Evolutionary conservation across 352 stramenopile species (phyloP), one percentile per base, ranked within the genome.

Genomic region (Phytophthora capsici): DNA sequence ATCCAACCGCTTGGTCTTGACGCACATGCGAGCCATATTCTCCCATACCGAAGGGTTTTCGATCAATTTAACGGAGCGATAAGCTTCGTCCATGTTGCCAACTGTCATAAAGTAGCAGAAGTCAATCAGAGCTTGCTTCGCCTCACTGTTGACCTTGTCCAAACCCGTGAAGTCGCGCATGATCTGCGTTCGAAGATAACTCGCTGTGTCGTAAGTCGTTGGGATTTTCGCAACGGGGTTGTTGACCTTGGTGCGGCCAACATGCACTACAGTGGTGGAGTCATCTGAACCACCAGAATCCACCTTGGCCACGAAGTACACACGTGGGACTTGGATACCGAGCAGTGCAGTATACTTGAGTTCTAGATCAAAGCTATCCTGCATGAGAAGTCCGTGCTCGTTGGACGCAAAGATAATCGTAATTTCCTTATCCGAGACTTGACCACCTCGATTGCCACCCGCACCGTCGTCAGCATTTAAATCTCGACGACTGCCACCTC

Each of bases 21-120:
- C 92, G 69, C 95, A 98, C 86, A 98, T 98, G 47, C 96, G 88
- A 16, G 94, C 95, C 90, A 99, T 98, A 69, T 98, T 98, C 52
- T 97, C 89, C 96, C 96, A 99, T 22, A 98, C 96, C 0, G 82
- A 91, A 14, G 89, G 68, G 58, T 92, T 98, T 44, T 97, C 84
- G 61, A 99, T 97, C 20, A 97, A 75, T 70, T 97, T 94, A 13
- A 99, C 90, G 0, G 89, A 94, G 4, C 89, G 78, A 58, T 98
- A 98, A 1, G 95, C 95, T 64, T 98, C 92, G 75, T 99, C 96
- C 89, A 98, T 97, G 69, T 98, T 98, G 14, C 94, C 94, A 10
- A 97, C 84, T 9, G 93, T 97, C 54, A 98, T 93, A 66, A 95
- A 96, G 72, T 97, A 98, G 58, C 87, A 98, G 63, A 99, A 99